phyloP scores from a whole-genome alignment of 306 rosid species.

The Sicyos edulis region DNA sequence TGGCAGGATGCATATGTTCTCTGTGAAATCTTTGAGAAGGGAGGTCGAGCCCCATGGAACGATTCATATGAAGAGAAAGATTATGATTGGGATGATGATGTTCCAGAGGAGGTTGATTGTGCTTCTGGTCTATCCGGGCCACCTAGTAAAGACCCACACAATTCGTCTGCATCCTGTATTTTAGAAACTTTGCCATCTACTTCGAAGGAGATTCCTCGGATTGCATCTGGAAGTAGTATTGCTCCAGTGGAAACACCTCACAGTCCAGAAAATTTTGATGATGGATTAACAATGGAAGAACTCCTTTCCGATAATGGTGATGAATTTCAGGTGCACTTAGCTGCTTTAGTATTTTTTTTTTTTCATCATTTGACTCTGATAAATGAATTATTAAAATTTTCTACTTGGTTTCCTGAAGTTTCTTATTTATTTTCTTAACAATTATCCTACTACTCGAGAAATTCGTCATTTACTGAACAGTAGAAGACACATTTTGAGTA shows the following conservation, averaged over 20 bases:
- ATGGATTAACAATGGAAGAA: too few species aligned
- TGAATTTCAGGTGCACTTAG: too few species aligned
- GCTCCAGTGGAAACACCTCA: too few species aligned
- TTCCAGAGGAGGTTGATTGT: slow-evolving; percentile 30
- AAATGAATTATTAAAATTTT: neutral
- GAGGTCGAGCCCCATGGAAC: slow-evolving; percentile 61
- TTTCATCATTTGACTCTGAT: neutral
- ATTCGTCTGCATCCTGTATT: slow-evolving; percentile 29
- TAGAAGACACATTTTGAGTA: neutral
- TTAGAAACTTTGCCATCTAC: slow-evolving; percentile 29
- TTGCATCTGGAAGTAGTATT: neutral
- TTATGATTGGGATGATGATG: slow-evolving; percentile 36
- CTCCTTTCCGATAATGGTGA: too few species aligned
- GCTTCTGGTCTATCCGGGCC: slow-evolving; percentile 18
- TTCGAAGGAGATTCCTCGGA: neutral
- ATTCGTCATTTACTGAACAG: neutral
- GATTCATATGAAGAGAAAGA: slow-evolving; percentile 60
- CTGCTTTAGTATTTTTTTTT: too few species aligned
- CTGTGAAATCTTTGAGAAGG: slow-evolving; percentile 52
- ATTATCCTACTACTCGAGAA: neutral
- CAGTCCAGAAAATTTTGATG: too few species aligned
- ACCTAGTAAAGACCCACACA: slow-evolving; percentile 9
- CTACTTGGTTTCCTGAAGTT: neutral
- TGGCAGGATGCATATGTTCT: slow-evolving; percentile 59
- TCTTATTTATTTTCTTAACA: neutral